Percentiles rank a stretch among this genome's conserved stretches.
These are phyloP conservation scores for Solanum sitiens DNA, from an alignment of 257 asterid species.

Conservation along the genomic window DNA sequence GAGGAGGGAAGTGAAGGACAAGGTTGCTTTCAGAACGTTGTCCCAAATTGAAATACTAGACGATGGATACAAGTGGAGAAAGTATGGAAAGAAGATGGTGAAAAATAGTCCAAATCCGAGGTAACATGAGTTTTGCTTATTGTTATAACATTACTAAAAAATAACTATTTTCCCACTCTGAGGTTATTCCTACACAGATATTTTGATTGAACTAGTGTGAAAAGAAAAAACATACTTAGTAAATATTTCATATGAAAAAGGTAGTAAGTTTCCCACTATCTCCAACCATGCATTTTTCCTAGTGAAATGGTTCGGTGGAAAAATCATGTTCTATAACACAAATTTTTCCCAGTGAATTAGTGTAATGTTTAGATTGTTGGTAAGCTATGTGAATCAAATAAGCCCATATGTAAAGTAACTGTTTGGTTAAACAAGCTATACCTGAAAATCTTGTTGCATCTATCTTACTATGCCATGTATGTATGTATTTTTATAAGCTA, in stretches of 20 bases:
- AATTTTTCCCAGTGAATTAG: too few relatives aligned
- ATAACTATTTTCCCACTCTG: background rate
- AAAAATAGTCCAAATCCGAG: constrained; percentile 91
- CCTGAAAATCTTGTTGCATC: too few relatives aligned
- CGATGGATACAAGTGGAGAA: constrained; percentile 97
- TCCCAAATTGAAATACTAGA: constrained; percentile 72
- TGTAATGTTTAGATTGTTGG: background rate
- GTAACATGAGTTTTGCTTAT: constrained; percentile 5
- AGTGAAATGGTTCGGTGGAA: background rate
- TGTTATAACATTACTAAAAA: background rate
- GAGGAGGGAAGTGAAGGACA: constrained; percentile 39
- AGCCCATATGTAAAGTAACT: background rate
- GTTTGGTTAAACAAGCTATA: background rate
- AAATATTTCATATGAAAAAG: background rate
- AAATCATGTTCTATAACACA: background rate
- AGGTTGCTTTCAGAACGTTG: constrained; percentile 81
- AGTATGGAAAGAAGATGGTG: constrained; percentile 96
- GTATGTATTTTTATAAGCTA: too few relatives aligned
- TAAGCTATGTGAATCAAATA: background rate
- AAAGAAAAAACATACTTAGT: too few relatives aligned
- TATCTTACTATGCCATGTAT: too few relatives aligned
- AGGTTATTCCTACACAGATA: background rate
- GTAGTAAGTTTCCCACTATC: background rate
- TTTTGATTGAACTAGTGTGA: background rate
- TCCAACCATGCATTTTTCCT: background rate